Evolutionary conservation across 192 early-diverging fungal genomes (phyloP).

Genomic region (Umbelopsis sp.): DNA sequence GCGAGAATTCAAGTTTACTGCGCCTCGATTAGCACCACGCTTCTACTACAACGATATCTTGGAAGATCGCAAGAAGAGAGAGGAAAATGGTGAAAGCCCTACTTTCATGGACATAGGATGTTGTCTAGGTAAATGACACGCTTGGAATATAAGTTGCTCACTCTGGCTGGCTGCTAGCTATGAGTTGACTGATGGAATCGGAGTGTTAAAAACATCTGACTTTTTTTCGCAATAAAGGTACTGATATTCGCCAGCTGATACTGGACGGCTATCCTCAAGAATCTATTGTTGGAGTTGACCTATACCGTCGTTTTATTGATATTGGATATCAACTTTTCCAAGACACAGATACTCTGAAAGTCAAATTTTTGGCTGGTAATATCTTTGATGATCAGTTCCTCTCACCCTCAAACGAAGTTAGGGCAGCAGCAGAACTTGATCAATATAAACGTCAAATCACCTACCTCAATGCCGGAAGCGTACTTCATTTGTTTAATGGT

Average conservation of each 20-base stretch:
- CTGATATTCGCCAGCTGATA: slow-evolving; percentile 26
- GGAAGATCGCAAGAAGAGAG: slow-evolving; percentile 2
- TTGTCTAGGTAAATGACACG: slow-evolving; percentile 24
- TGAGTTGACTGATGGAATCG: too few relatives aligned
- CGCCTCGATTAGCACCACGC: neutral
- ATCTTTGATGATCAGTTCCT: slow-evolving; percentile 22
- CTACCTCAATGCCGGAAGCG: slow-evolving; percentile 25
- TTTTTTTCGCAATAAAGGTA: slow-evolving; percentile 10
- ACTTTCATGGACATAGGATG: slow-evolving; percentile 35
- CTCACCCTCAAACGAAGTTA: neutral
- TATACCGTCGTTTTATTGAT: slow-evolving; percentile 23
- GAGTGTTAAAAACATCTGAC: neutral
- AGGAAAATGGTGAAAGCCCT: slow-evolving; percentile 6
- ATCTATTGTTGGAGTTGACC: slow-evolving; percentile 25
- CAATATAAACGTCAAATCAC: neutral
- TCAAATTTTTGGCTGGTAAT: slow-evolving; percentile 23
- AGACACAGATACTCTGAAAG: slow-evolving; percentile 14
- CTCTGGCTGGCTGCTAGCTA: too few relatives aligned
- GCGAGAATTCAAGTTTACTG: slow-evolving; percentile 3
- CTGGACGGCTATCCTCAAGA: slow-evolving; percentile 27
- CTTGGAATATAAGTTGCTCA: too few relatives aligned
- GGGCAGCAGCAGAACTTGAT: neutral
- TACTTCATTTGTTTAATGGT: slow-evolving; percentile 27
- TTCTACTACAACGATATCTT: slow-evolving; percentile 1
- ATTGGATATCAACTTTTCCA: slow-evolving; percentile 23